phyloP scores from a whole-genome alignment of 2,329 filamentous ascomycete genomes.

The Fusarium pseudoanthophilum region DNA sequence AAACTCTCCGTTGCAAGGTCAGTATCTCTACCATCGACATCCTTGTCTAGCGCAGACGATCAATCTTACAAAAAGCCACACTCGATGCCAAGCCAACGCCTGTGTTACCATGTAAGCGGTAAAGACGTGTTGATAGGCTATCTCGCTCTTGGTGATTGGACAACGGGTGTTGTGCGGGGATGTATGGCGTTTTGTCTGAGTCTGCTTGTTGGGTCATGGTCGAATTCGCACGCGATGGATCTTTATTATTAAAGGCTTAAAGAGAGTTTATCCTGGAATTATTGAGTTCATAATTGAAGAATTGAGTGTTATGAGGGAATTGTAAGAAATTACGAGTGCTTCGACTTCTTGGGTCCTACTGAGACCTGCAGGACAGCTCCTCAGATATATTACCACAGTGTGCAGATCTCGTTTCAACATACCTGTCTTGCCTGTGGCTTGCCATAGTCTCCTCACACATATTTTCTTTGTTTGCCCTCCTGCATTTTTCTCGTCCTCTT shows the following conservation, averaged over 20 bases:
- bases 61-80: background rate
- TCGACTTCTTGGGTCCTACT: background rate
- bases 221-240: background rate
- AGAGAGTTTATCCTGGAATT: background rate
- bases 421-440: background rate
- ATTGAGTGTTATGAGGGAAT: too few species aligned
- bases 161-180: background rate
- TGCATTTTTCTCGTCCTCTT: background rate
- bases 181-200: background rate
- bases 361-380: background rate
- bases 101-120: background rate
- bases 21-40: background rate
- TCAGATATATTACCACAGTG: background rate
- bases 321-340: too few species aligned
- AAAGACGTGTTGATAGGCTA: background rate
- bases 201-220: background rate
- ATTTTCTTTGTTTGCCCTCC: background rate
- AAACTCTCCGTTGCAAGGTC: background rate
- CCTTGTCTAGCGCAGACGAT: background rate
- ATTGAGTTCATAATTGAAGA: too few species aligned
- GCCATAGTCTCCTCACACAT: background rate
- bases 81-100: background rate
- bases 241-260: background rate
- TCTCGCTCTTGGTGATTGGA: background rate
- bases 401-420: background rate